These are phyloP conservation scores for Monilinia fructicola DNA, from an alignment of 2,329 filamentous ascomycete genomes.

Conservation along the genomic window DNA sequence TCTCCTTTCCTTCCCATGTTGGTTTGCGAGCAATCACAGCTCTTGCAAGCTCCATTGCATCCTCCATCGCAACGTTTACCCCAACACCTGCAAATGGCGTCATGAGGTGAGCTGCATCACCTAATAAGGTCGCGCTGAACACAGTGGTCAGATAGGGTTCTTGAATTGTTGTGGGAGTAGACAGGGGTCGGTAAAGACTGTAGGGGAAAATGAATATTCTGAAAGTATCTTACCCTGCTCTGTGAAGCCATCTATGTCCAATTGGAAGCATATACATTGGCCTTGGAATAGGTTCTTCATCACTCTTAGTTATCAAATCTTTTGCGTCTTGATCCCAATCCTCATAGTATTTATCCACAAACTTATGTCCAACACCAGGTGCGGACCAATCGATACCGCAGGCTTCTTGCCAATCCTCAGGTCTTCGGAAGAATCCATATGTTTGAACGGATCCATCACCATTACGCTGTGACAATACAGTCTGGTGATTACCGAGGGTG, in stretches of 20 bases:
- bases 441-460: constrained; percentile 20
- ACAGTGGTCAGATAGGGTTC: constrained; percentile 40
- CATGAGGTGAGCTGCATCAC: constrained; percentile 51
- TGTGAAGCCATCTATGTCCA: constrained; percentile 26
- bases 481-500: constrained; percentile 16
- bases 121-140: constrained; percentile 48
- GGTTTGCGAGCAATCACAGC: constrained; percentile 37
- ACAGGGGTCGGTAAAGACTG: constrained; percentile 15
- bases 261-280: constrained; percentile 27
- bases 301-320: constrained; percentile 23
- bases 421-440: constrained; percentile 18
- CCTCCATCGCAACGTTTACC: constrained; percentile 49
- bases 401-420: constrained; percentile 15
- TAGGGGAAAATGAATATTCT: not conserved
- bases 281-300: constrained; percentile 24
- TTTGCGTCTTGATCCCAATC: constrained; percentile 17
- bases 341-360: constrained; percentile 17
- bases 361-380: constrained; percentile 9
- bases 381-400: constrained; percentile 18
- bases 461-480: constrained; percentile 15
- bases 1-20: constrained; percentile 33
- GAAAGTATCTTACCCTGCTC: constrained; percentile 26
- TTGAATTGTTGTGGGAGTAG: not conserved
- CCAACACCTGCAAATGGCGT: constrained; percentile 47
- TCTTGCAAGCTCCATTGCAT: constrained; percentile 45